Conservation (phyloP, 2,329 filamentous ascomycete genomes). For the Penicillium sp. region DNA sequence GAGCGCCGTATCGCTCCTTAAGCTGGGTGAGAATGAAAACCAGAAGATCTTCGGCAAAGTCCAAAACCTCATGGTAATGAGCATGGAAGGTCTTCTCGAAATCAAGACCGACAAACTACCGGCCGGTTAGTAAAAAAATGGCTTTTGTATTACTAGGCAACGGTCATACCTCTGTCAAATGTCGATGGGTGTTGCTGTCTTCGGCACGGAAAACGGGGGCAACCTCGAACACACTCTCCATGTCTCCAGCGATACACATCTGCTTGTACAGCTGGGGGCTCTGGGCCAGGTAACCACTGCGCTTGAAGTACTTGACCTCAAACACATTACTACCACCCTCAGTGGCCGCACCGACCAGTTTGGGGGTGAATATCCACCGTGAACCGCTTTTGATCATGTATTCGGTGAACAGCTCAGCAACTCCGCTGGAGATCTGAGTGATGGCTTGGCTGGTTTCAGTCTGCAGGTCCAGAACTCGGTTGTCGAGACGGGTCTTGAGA, state of each 20-base stretch:
- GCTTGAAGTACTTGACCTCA: conserved; percentile 81
- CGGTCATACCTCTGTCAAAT: conserved; percentile 57
- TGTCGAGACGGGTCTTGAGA: conserved; percentile 82
- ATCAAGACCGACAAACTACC: conserved; percentile 51
- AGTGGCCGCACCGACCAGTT: conserved; percentile 82
- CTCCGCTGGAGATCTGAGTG: conserved; percentile 66
- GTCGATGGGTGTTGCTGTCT: conserved; percentile 65
- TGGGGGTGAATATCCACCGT: conserved; percentile 82
- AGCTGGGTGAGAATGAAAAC: conserved; percentile 50
- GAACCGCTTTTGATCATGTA: conserved; percentile 75
- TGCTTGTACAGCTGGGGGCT: conserved; percentile 67
- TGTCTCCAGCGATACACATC: conserved; percentile 64
- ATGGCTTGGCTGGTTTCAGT: conserved; percentile 88
- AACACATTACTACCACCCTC: conserved; percentile 95
- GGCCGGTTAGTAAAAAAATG: conserved; percentile 16
- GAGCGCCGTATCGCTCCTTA: conserved; percentile 43
- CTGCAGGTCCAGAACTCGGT: conserved; percentile 88
- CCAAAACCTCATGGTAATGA: conserved; percentile 53
- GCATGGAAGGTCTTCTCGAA: conserved; percentile 51
- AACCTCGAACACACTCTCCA: conserved; percentile 63
- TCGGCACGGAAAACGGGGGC: conserved; percentile 66
- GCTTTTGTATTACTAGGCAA: not conserved
- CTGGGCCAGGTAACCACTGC: conserved; percentile 67
- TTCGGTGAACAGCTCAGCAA: conserved; percentile 69
- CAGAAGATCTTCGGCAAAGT: conserved; percentile 50